Conservation (phyloP, 495 filamentous ascomycete genomes). For the Penicillium atrosanguineum region DNA sequence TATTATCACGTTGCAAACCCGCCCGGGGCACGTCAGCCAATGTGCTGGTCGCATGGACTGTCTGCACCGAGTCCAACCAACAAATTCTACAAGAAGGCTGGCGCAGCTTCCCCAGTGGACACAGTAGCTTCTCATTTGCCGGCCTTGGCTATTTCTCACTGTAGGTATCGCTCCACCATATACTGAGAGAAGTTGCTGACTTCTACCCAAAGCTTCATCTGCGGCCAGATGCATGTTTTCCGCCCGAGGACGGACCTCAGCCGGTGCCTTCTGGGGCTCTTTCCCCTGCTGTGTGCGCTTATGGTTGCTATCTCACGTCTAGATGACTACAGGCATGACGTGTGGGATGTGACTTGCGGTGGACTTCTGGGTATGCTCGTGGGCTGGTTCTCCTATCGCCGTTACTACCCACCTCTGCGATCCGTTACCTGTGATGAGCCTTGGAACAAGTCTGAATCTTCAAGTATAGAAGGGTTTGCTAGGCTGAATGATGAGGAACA, state of each 20-base stretch:
- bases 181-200: background rate
- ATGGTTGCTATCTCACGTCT: conserved; percentile 89
- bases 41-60: conserved; percentile 65
- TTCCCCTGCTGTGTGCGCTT: conserved; percentile 74
- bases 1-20: conserved; percentile 86
- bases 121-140: conserved; percentile 80
- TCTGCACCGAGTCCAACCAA: conserved; percentile 76
- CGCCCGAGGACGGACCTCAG: conserved; percentile 70
- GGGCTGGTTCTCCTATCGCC: conserved; percentile 79
- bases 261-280: conserved; percentile 53
- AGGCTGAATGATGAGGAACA: conserved; percentile 52
- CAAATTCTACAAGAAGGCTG: conserved; percentile 88
- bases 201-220: conserved; percentile 54
- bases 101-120: conserved; percentile 88
- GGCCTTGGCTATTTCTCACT: conserved; percentile 81
- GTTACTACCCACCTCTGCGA: conserved; percentile 59
- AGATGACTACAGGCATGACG: conserved; percentile 93
- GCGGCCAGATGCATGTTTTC: conserved; percentile 76
- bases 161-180: conserved; percentile 24
- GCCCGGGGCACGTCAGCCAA: conserved; percentile 59
- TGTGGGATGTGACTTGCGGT: conserved; percentile 83
- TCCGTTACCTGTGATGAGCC: conserved; percentile 52
- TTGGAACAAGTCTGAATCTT: conserved; percentile 45
- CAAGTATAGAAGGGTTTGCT: conserved; percentile 34
- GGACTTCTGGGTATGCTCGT: conserved; percentile 69